Percentiles rank a stretch among this genome's conserved stretches.
These are phyloP conservation scores for Metroxylon sagu DNA, from an alignment of 176 grass and related monocot genomes.

Conservation along the genomic window DNA sequence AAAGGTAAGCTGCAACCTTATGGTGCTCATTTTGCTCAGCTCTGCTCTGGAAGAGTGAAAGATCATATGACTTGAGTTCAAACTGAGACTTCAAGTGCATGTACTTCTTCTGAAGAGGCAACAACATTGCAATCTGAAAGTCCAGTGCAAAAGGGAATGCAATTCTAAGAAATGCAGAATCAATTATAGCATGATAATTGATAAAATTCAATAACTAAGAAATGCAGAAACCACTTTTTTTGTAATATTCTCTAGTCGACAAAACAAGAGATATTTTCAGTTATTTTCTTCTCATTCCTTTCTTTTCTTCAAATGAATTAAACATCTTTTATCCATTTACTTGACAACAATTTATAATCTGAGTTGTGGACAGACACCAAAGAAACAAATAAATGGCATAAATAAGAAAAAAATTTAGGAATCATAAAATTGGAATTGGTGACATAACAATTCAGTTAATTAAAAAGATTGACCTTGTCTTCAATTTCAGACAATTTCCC, in stretches of 20 bases:
- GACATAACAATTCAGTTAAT: too few relatives aligned
- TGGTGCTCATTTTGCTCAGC: constrained; percentile 96
- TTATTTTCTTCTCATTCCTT: too few relatives aligned
- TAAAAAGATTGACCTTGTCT: constrained; percentile 39
- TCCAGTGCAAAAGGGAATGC: background rate
- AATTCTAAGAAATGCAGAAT: background rate
- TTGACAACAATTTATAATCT: too few relatives aligned
- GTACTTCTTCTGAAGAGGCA: constrained; percentile 62
- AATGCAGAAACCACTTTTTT: too few relatives aligned
- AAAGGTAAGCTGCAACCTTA: constrained; percentile 48
- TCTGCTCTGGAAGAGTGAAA: constrained; percentile 86
- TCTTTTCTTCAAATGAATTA: too few relatives aligned
- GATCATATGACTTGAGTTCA: constrained; percentile 90
- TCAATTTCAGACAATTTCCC: constrained; percentile 54
- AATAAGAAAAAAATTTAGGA: too few relatives aligned
- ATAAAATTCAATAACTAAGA: background rate
- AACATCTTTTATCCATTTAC: too few relatives aligned
- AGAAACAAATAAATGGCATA: too few relatives aligned
- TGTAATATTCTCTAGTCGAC: too few relatives aligned
- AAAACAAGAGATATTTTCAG: too few relatives aligned
- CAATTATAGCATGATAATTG: background rate
- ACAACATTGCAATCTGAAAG: constrained; percentile 53
- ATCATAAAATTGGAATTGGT: too few relatives aligned
- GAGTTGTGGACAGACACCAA: too few relatives aligned
- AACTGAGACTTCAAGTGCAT: constrained; percentile 67